Base-by-base conservation (phyloP, 306 rosid species). In the Potentilla sterilis region DNA sequence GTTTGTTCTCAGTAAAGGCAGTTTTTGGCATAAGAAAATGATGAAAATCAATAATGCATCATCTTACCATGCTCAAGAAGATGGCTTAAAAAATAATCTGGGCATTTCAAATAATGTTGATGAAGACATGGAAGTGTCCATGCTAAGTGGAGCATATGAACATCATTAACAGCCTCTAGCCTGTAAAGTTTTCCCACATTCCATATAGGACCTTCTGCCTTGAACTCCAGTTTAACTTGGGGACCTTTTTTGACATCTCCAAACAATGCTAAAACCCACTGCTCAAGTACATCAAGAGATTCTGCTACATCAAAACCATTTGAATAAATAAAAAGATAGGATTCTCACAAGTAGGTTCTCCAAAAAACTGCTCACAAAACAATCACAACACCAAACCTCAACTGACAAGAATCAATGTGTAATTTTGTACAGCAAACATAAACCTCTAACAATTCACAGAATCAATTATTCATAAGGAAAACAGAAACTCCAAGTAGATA, bases 1-100 rank as follows among this genome's bases (percentile, higher is more conserved):
- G 34, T 54, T 54, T 72, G 66, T 40, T 4, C 52, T 21, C 66
- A 14, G 40, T 67, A 72, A 16, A 54, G 52, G 24, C 8, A 61
- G 38, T n/a, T 19, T 38, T 19, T 40, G 42, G 24, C 28, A 59
- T 58, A 44, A 6, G 7, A 24, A 72, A 70, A 78, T n/a, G 28
- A 28, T 28, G 28, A 28, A 28, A 28, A 28, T 22, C 54, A 58
- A 67, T 72, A 62, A 62, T 67, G 73, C 80, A 61, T 73, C 66
- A 80, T 78, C 89, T 83, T 87, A 95, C 99, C 99, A 75, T 92
- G 96, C 58, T 96, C 97, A 24, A 95, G 97, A 81, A 95, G 86
- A 85, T 92, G 93, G 21, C 96, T 93, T 77, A 95, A 76, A 87
- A 86, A 95, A 84, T 86, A 91, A 83, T 95, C 91, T 41, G 97